phyloP scores from a whole-genome alignment of 192 early-diverging fungal species.

The Coemansia reversa region DNA sequence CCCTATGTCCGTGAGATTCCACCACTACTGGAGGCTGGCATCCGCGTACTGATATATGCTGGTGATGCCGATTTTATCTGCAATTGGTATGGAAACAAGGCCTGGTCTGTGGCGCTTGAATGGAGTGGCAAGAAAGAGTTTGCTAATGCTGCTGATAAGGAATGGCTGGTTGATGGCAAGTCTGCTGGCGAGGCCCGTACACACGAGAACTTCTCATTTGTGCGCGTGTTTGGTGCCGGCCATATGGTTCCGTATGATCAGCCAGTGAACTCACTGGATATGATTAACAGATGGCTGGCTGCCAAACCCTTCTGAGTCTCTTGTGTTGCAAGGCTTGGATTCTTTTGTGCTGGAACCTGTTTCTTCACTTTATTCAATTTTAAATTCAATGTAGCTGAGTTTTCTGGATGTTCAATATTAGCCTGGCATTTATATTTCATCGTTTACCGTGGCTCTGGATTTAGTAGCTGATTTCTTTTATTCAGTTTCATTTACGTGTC shows the following conservation, averaged over 20 bases:
- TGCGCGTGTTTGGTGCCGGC: slow-evolving; percentile 83
- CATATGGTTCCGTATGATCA: slow-evolving; percentile 96
- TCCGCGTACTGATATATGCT: slow-evolving; percentile 85
- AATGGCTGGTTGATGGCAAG: slow-evolving; percentile 71
- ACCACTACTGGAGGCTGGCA: slow-evolving; percentile 72
- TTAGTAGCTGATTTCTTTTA: too few species aligned
- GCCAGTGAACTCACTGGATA: slow-evolving; percentile 74
- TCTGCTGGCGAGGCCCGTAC: slow-evolving; percentile 67
- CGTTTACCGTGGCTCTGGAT: too few species aligned
- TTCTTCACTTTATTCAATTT: too few species aligned
- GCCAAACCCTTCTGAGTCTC: slow-evolving; percentile 31
- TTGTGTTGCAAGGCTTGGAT: too few species aligned
- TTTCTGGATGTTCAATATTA: too few species aligned
- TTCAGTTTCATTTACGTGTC: too few species aligned
- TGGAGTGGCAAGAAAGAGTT: slow-evolving; percentile 80
- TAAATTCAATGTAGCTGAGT: too few species aligned
- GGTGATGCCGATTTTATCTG: slow-evolving; percentile 95
- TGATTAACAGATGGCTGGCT: slow-evolving; percentile 83
- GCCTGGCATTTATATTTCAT: too few species aligned
- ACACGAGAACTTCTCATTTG: slow-evolving; percentile 74
- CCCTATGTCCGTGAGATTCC: slow-evolving; percentile 70
- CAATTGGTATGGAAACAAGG: slow-evolving; percentile 90
- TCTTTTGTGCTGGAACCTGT: too few species aligned
- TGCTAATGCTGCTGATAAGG: slow-evolving; percentile 62
- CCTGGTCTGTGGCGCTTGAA: slow-evolving; percentile 79